phyloP scores from a whole-genome alignment of 1,284 basidiomycete species.

The Violaceomyces palustris region DNA sequence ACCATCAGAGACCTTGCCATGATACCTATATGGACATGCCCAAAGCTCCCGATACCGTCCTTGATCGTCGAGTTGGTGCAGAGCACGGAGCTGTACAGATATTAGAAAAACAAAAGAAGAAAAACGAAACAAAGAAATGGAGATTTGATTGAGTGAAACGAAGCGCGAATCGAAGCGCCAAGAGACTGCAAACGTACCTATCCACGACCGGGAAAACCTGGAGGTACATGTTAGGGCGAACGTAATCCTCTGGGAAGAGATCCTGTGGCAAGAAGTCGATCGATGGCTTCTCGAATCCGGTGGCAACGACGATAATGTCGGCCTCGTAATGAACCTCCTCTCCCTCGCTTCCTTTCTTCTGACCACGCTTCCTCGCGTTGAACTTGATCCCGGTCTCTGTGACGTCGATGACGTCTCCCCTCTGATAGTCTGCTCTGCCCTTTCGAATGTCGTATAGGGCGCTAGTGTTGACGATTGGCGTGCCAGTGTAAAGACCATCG shows the following conservation, averaged over 20 bases:
- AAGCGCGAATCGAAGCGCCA: not conserved
- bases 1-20: conserved; percentile 62
- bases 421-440: conserved; percentile 59
- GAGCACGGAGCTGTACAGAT: conserved; percentile 60
- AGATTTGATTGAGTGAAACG: not conserved
- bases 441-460: conserved; percentile 60
- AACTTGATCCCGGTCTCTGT: conserved; percentile 56
- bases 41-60: conserved; percentile 53
- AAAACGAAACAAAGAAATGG: no score
- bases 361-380: conserved; percentile 50
- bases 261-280: conserved; percentile 61
- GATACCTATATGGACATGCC: conserved; percentile 46
- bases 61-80: conserved; percentile 62
- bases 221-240: conserved; percentile 60
- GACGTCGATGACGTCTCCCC: conserved; percentile 59
- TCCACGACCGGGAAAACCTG: conserved; percentile 63
- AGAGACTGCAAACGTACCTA: no score
- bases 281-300: conserved; percentile 62
- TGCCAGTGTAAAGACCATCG: conserved; percentile 43
- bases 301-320: conserved; percentile 63
- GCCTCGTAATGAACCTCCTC: conserved; percentile 55
- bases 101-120: conserved; percentile 52
- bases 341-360: conserved; percentile 50
- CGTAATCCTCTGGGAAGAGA: conserved; percentile 63
- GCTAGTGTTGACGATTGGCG: conserved; percentile 60